Percentiles rank a stretch among this genome's conserved stretches.
phyloP scores from a whole-genome alignment of 164 flowering plant species.

The Dillenia suffruticosa region DNA sequence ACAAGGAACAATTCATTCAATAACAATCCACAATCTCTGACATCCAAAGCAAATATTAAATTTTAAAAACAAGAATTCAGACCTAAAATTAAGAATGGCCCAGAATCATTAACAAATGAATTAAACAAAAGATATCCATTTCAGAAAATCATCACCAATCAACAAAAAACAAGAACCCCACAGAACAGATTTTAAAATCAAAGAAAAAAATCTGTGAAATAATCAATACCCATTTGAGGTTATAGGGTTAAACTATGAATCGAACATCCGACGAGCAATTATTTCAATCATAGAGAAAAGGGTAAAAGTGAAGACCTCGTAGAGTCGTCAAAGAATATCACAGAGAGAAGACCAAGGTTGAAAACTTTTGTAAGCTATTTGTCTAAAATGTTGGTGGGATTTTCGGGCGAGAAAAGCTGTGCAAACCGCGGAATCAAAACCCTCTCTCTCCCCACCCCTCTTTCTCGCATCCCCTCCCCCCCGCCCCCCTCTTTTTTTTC shows the following conservation, averaged over 20 bases:
- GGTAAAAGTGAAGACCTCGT: background rate
- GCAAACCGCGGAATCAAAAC: slow-evolving; percentile 14
- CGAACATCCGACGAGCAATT: background rate
- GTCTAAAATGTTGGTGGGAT: slow-evolving; percentile 11
- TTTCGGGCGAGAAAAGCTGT: slow-evolving; percentile 26
- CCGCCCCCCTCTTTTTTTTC: too few species aligned
- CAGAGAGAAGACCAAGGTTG: background rate
- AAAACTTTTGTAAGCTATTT: slow-evolving; percentile 1
- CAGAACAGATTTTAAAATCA: too few species aligned
- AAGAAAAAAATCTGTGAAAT: slow-evolving; percentile 2
- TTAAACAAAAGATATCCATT: slow-evolving; percentile 5
- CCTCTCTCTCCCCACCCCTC: too few species aligned
- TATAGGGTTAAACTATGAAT: background rate
- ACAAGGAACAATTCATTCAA: background rate
- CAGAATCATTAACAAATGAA: slow-evolving; percentile 4
- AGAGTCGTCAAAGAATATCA: background rate
- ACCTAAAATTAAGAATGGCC: slow-evolving; percentile 4
- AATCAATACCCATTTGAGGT: slow-evolving; percentile 6
- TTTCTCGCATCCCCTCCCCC: too few species aligned
- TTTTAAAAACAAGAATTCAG: background rate
- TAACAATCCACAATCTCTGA: background rate
- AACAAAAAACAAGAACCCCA: too few species aligned
- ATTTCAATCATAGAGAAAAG: background rate
- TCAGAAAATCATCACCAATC: too few species aligned
- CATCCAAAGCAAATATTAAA: background rate